phyloP scores from a whole-genome alignment of 2,329 filamentous ascomycete genomes.

The Nigrograna mackinnonii region DNA sequence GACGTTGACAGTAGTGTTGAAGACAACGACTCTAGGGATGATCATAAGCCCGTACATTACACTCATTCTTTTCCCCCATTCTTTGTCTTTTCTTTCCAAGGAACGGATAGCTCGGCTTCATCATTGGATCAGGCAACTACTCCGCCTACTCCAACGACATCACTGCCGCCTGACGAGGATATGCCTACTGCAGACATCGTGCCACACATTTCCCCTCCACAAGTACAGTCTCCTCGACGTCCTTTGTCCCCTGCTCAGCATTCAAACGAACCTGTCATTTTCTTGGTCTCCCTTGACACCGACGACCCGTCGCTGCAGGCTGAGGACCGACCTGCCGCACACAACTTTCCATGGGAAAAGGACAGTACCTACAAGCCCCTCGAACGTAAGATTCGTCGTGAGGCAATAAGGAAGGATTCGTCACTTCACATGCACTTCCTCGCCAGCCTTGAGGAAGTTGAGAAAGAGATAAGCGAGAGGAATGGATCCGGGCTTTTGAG shows the following conservation, averaged over 20 bases:
- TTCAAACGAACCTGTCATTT: background rate
- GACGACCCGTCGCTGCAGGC: background rate
- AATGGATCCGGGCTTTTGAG: slow-evolving; percentile 80
- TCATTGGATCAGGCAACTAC: background rate
- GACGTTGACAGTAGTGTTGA: too few species aligned
- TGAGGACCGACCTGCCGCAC: slow-evolving; percentile 5
- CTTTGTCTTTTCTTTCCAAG: background rate
- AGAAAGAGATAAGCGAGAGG: slow-evolving; percentile 68
- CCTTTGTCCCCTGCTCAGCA: background rate
- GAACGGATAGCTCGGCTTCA: background rate
- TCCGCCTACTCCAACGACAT: background rate
- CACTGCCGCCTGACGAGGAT: background rate
- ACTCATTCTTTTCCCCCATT: background rate
- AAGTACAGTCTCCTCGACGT: background rate
- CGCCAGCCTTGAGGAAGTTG: slow-evolving; percentile 63
- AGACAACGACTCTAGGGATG: too few species aligned
- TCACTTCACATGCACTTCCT: slow-evolving; percentile 40
- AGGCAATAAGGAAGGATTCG: slow-evolving; percentile 8
- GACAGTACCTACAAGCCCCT: slow-evolving; percentile 16
- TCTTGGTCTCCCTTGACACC: background rate
- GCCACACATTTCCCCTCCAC: background rate
- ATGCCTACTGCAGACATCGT: background rate
- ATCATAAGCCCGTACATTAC: background rate
- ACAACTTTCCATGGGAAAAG: slow-evolving; percentile 16
- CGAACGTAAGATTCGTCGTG: slow-evolving; percentile 11